A percentile compares a stretch with the other conserved stretches of the same genome.
Conservation (phyloP, 768 basidiomycete genomes). For the Daedaleopsis sinensis region DNA sequence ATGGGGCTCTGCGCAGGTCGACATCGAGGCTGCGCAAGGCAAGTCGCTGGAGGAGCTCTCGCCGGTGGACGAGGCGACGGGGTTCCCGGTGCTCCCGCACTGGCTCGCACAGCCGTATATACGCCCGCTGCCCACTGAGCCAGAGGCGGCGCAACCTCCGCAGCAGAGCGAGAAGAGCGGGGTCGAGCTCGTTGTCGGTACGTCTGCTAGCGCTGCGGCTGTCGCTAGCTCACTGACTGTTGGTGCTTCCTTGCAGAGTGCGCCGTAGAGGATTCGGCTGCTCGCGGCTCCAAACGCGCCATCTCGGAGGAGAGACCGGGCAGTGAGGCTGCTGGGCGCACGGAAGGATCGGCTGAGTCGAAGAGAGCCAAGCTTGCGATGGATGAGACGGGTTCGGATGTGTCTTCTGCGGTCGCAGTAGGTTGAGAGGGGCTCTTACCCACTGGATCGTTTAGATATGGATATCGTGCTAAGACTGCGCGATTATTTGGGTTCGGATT, state of each 20-base stretch:
- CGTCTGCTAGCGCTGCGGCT: neutral
- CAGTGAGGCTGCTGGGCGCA: neutral
- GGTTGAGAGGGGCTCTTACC: too few relatives aligned
- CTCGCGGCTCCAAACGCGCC: constrained; percentile 13
- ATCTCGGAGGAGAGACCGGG: constrained; percentile 9
- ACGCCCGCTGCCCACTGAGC: constrained; percentile 39
- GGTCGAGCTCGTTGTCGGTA: constrained; percentile 6
- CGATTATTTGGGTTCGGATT: too few relatives aligned
- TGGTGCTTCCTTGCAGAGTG: constrained; percentile 1
- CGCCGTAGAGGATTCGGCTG: neutral
- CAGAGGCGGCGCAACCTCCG: constrained; percentile 9
- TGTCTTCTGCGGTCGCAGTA: neutral
- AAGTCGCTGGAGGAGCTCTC: constrained; percentile 40
- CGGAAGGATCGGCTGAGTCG: neutral
- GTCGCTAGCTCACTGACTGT: neutral
- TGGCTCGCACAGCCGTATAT: constrained; percentile 79
- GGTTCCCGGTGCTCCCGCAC: constrained; percentile 58
- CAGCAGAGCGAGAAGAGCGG: constrained; percentile 9
- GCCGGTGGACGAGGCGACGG: constrained; percentile 46
- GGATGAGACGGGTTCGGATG: neutral
- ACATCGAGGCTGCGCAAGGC: constrained; percentile 42
- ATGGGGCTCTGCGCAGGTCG: constrained; percentile 41
- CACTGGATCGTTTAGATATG: too few relatives aligned
- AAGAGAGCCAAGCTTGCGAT: constrained; percentile 13
- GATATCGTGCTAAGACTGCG: too few relatives aligned